phyloP scores from a whole-genome alignment of 257 asterid species.

The Penstemon eatonii region DNA sequence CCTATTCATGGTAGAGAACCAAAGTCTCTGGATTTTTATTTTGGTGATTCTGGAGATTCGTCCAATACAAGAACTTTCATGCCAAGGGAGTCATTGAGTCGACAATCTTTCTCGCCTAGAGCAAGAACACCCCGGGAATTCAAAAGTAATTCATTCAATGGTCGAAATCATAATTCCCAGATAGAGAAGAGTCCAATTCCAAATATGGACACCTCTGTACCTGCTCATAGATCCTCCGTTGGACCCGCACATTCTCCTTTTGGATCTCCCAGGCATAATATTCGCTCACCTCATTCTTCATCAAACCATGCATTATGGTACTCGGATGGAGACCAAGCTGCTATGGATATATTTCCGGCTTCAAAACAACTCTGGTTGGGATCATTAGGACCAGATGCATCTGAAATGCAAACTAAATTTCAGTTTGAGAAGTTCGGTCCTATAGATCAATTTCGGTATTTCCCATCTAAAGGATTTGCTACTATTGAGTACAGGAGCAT shows the following conservation, averaged over 20 bases:
- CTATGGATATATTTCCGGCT: constrained; percentile 82
- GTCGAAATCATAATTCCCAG: constrained; percentile 47
- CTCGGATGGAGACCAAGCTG: constrained; percentile 79
- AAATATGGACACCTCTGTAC: constrained; percentile 39
- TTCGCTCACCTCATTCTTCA: constrained; percentile 47
- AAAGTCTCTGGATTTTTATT: constrained; percentile 48
- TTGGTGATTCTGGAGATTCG: constrained; percentile 50
- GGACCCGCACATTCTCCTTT: constrained; percentile 56
- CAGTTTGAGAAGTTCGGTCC: constrained; percentile 86
- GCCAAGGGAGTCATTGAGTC: constrained; percentile 61
- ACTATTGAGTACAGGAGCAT: constrained; percentile 68
- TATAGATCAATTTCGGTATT: constrained; percentile 53
- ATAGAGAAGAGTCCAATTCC: constrained; percentile 56
- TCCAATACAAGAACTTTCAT: constrained; percentile 41
- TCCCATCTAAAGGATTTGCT: constrained; percentile 67
- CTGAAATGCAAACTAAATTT: constrained; percentile 67
- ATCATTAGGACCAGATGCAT: constrained; percentile 72
- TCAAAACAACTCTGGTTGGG: constrained; percentile 84
- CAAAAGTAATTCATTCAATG: constrained; percentile 57
- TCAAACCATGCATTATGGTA: constrained; percentile 48
- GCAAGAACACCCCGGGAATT: constrained; percentile 62
- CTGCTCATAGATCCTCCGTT: constrained; percentile 45
- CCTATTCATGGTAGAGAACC: constrained; percentile 44
- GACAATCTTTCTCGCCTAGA: constrained; percentile 64
- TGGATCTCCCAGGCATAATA: constrained; percentile 59